Percentiles rank a stretch among this genome's conserved stretches.
These are phyloP conservation scores for Penicillium freii DNA, from an alignment of 2,329 filamentous ascomycete species.

Conservation along the genomic window DNA sequence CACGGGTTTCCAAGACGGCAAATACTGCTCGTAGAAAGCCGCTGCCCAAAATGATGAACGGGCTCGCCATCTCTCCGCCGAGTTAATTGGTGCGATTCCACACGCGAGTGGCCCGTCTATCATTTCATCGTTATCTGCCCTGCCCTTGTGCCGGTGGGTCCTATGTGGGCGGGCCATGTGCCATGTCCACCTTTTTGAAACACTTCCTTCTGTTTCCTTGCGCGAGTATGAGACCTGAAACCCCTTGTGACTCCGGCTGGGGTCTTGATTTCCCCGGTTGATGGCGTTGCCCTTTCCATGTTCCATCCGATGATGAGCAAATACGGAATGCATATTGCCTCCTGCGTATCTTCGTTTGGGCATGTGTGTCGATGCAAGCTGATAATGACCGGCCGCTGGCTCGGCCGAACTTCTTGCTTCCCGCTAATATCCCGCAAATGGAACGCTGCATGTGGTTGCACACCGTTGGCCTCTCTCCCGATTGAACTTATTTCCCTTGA, in stretches of 20 bases:
- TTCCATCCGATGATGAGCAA: not conserved
- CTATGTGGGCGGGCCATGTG: not conserved
- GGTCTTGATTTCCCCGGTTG: not conserved
- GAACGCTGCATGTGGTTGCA: not conserved
- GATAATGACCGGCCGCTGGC: constrained; percentile 17
- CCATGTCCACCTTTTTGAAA: not conserved
- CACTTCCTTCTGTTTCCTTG: not conserved
- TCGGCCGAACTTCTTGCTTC: constrained; percentile 8
- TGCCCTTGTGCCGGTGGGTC: constrained; percentile 4
- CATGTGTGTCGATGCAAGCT: constrained; percentile 1
- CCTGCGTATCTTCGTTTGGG: not conserved
- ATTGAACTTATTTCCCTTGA: not conserved
- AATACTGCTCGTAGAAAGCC: constrained; percentile 45
- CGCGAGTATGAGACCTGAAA: not conserved
- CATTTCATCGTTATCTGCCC: constrained; percentile 1
- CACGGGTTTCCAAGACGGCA: constrained; percentile 53
- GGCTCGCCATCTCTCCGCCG: constrained; percentile 38
- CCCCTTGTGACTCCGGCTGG: not conserved
- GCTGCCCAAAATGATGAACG: constrained; percentile 45
- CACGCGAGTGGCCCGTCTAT: constrained; percentile 10
- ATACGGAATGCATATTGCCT: not conserved
- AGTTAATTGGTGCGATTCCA: constrained; percentile 24
- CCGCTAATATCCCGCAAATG: not conserved
- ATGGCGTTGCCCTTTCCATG: not conserved
- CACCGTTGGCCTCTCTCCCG: not conserved